phyloP scores from a whole-genome alignment of 2,329 filamentous ascomycete species.

The Cladosporium sp. region DNA sequence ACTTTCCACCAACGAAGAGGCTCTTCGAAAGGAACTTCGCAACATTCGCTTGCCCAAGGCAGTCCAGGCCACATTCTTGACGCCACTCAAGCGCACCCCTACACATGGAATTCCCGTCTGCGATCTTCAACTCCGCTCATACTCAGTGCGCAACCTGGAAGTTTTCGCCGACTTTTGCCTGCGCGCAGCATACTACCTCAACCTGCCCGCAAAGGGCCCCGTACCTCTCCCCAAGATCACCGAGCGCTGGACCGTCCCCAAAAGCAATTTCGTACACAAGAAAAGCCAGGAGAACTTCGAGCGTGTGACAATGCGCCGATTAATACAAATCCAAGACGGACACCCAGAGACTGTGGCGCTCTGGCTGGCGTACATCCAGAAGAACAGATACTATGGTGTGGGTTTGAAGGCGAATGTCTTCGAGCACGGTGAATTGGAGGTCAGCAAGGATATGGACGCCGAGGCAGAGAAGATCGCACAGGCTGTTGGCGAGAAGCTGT shows the following conservation, averaged over 20 bases:
- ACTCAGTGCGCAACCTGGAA: conserved; percentile 81
- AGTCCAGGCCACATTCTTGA: conserved; percentile 81
- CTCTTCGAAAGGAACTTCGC: conserved; percentile 22
- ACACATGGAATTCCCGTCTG: conserved; percentile 77
- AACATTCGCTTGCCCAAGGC: conserved; percentile 64
- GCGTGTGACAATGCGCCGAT: conserved; percentile 74
- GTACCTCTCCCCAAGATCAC: conserved; percentile 79
- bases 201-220: conserved; percentile 79
- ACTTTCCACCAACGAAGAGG: conserved; percentile 14
- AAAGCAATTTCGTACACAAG: conserved; percentile 88
- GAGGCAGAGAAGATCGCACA: conserved; percentile 28
- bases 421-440: conserved; percentile 64
- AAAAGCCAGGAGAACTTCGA: conserved; percentile 98
- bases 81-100: conserved; percentile 71
- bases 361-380: conserved; percentile 88
- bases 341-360: conserved; percentile 82
- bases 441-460: conserved; percentile 31
- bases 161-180: conserved; percentile 94
- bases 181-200: conserved; percentile 89
- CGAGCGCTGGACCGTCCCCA: conserved; percentile 91
- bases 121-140: conserved; percentile 90
- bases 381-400: conserved; percentile 91
- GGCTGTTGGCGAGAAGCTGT: conserved; percentile 26
- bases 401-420: conserved; percentile 99
- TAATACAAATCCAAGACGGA: conserved; percentile 92